Evolutionary conservation across 306 rosid species (phyloP), one percentile per base, ranked within the genome.

Genomic region (Rosa multiflora): DNA sequence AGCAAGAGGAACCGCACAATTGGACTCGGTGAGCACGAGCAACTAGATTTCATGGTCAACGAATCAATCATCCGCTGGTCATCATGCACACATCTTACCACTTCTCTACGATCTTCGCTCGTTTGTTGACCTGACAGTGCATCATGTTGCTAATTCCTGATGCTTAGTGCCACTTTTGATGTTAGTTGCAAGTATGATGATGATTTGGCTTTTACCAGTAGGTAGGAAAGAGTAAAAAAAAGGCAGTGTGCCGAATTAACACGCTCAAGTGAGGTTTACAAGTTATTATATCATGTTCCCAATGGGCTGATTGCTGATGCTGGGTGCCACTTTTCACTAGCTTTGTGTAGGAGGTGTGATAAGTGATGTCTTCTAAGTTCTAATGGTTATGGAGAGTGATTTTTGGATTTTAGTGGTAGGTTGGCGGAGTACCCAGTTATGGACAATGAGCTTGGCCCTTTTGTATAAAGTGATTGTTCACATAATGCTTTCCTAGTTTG

Each of bases 21-120:
- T 77, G 97, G 96, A 79, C 90, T 88, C 2, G 98, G 98, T 5
- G 97, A 94, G 78, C 89, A 75, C 0, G 96, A 90, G 84, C 95
- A 89, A 85, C 82, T 94, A 55, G 97, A 91, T 75, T n/a, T 90
- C 48, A 83, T 90, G 79, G 96, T 94, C 82, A 81, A 93, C 3
- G 94, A 94, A 84, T 91, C 97, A 17, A 91, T 94, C 67, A 94
- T 91, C 43, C 90, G 98, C 8, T 94, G 98, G 98, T 90, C 93
- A 13, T 94, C 98, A 0, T 94, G 97, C 85, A 94, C 98, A 0
- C 93, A 90, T 53, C 90, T 90, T 56, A 87, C 91, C 10, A 88
- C 93, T 68, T 90, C 97, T 42, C 87, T 89, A 63, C 83, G 92
- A 85, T 90, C 92, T 66, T 93, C 98, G 37, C 94, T 94, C 32